phyloP scores from a whole-genome alignment of 106 monocot species.

The Dendrobium nobile region DNA sequence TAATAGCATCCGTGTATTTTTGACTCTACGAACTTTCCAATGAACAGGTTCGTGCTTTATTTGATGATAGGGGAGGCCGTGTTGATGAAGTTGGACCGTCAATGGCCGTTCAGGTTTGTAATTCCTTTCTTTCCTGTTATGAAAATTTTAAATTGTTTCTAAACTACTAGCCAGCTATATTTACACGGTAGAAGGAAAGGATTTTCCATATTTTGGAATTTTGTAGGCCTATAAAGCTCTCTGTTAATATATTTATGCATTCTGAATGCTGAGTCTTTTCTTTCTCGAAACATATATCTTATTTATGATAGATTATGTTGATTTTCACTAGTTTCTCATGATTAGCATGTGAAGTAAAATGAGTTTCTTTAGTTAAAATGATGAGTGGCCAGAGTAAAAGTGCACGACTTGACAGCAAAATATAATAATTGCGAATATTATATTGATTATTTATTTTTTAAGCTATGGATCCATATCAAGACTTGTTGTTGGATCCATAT shows the following conservation, averaged over 20 bases:
- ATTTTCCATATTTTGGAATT: background rate
- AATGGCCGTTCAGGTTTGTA: slow-evolving; percentile 71
- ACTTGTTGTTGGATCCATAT: no score
- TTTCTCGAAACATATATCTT: background rate
- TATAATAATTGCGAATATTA: no score
- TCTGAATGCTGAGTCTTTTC: background rate
- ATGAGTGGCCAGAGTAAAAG: no score
- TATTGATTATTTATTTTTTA: no score
- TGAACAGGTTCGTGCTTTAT: slow-evolving; percentile 76
- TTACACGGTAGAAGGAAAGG: background rate
- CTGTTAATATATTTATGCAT: background rate
- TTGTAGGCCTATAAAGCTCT: background rate
- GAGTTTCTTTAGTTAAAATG: no score
- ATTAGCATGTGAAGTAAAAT: no score
- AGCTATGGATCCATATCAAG: no score
- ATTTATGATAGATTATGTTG: background rate
- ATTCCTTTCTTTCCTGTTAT: background rate
- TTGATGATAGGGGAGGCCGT: slow-evolving; percentile 78
- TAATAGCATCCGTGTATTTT: background rate
- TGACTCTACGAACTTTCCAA: background rate
- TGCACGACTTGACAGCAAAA: no score
- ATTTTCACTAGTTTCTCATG: background rate
- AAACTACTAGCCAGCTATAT: background rate
- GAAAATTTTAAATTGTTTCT: background rate
- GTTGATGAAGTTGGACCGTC: slow-evolving; percentile 90